These are phyloP conservation scores for Blastobotrys apis DNA, from an alignment of 1,139 yeast species.

Conservation along the genomic window DNA sequence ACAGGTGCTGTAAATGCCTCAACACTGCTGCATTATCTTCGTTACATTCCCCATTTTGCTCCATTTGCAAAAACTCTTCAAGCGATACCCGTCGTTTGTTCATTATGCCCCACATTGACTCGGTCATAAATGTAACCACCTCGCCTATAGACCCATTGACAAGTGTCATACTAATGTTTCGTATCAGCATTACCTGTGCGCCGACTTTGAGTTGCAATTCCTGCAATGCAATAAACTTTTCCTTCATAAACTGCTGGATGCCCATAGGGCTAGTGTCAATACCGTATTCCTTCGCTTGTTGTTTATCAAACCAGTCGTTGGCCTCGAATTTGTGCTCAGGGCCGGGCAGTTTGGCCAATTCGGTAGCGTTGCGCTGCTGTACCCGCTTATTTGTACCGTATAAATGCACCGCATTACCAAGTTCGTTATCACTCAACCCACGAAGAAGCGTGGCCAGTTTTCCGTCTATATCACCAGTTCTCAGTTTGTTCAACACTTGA, in stretches of 20 bases:
- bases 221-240: constrained; percentile 46
- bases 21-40: too few species aligned
- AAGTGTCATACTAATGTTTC: constrained; percentile 41
- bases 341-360: constrained; percentile 49
- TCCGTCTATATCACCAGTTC: constrained; percentile 56
- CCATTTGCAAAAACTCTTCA: constrained; percentile 85
- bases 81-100: constrained; percentile 42
- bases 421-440: constrained; percentile 63
- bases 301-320: constrained; percentile 45
- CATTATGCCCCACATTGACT: constrained; percentile 51
- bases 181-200: constrained; percentile 58
- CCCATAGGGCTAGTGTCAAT: constrained; percentile 39
- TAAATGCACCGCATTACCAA: constrained; percentile 74
- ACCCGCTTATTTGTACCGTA: constrained; percentile 76
- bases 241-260: constrained; percentile 37
- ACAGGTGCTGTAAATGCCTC: too few species aligned
- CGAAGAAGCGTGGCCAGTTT: constrained; percentile 41
- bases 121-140: constrained; percentile 45
- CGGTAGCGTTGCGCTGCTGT: constrained; percentile 55
- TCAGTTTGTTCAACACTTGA: constrained; percentile 66
- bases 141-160: constrained; percentile 50
- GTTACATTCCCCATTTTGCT: too few species aligned
- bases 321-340: constrained; percentile 42
- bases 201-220: constrained; percentile 47
- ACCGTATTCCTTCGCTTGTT: too few species aligned